Base-by-base conservation (phyloP, 1,284 basidiomycete genomes). In the Agaricales sp. region DNA sequence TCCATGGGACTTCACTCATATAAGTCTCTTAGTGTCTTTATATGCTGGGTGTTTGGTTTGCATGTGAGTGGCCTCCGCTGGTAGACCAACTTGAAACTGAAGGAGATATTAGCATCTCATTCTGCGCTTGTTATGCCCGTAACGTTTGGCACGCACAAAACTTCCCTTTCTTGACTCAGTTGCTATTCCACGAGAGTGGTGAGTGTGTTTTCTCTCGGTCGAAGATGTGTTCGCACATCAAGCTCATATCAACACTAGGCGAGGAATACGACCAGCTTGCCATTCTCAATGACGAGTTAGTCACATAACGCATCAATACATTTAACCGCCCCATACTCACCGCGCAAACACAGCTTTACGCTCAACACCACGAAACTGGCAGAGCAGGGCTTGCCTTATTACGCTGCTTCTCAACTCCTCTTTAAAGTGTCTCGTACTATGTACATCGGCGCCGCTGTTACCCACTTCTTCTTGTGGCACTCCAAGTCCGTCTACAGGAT, bases 381-480 rank as follows among this genome's bases (percentile, higher is more conserved):
- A 6, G 35, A 41, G 46, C 48, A 54, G 50, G 61, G 64, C 2
- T 56, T 66, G 3, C 59, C 59, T 6, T 61, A 50, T 53, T 66
- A 61, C 51, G 61, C 66, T 2, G 59, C 60, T 16, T 56, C 59
- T 1, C 59, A 64, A 53, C 51, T 67, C 19, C 54, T 67, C 2
- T 59, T 51, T 47, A 57, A 59, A 46, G 50, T 63, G 23, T 58
- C 55, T 43, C 55, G 59, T 4, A 65, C 63, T 20, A 57, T 66
- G 21, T 64, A 61, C 41, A 57, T 64, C 43, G 62, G 61, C 23
- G 59, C 65, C 8, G 61, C 67, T 3, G 51, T 70, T 43, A 63
- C 63, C 3, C 70, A 73, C 54, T 66, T 71, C 53, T 51, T 62
- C 23, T 49, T 71, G 4, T 72, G 69, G 70, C 61, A 70, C 55